A percentile compares a stretch with the other conserved stretches of the same genome.
Conservation (phyloP, 768 basidiomycete genomes). For the Tulasnella sp. region DNA sequence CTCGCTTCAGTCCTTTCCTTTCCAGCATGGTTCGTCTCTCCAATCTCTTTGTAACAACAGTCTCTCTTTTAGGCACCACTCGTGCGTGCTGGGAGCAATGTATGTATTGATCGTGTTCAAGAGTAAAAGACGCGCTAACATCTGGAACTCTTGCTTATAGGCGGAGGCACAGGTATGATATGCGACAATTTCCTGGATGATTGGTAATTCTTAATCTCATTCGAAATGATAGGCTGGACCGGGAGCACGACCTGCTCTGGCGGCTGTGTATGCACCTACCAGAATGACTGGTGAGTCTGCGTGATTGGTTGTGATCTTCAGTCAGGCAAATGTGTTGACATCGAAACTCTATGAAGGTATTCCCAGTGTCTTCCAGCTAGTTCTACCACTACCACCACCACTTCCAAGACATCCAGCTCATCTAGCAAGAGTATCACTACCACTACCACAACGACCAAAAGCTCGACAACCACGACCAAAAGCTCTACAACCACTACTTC, state of each 20-base stretch:
- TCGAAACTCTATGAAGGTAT: too few relatives aligned
- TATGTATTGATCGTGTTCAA: neutral
- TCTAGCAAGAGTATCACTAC: too few relatives aligned
- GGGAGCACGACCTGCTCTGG: constrained; percentile 34
- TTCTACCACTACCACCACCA: neutral
- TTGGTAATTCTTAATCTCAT: too few relatives aligned
- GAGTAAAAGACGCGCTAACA: neutral
- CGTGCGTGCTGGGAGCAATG: constrained; percentile 4
- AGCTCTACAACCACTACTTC: constrained; percentile 17
- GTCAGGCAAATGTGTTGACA: too few relatives aligned
- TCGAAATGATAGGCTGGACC: constrained; percentile 20
- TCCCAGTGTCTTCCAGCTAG: neutral
- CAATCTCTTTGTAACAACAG: neutral
- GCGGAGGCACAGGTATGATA: constrained; percentile 25
- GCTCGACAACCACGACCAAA: constrained; percentile 14
- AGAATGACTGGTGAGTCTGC: neutral
- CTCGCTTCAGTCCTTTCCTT: neutral
- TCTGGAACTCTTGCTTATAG: neutral
- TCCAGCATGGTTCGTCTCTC: neutral
- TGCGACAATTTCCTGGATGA: too few relatives aligned
- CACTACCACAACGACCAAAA: neutral
- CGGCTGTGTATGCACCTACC: constrained; percentile 23
- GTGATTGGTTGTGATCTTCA: too few relatives aligned
- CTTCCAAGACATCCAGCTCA: too few relatives aligned
- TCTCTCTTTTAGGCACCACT: neutral